phyloP scores from a whole-genome alignment of 2,329 filamentous ascomycete genomes.

The Monosporascus cannonballus region DNA sequence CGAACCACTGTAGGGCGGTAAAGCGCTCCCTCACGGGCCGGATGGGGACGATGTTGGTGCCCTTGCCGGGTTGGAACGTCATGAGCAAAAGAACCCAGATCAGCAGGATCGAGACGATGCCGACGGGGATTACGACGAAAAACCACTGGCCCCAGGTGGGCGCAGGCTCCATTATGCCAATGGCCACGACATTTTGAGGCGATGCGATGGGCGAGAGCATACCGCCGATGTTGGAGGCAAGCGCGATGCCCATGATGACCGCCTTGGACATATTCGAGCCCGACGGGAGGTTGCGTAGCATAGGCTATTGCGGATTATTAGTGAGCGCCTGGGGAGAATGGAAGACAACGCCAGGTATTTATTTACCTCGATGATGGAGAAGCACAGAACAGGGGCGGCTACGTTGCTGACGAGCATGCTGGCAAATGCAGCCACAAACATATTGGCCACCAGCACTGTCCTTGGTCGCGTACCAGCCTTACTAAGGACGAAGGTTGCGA shows the following conservation, averaged over 20 bases:
- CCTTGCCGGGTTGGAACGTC: slow-evolving; percentile 78
- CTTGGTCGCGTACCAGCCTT: slow-evolving; percentile 89
- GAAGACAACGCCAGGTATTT: neutral
- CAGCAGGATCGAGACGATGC: slow-evolving; percentile 76
- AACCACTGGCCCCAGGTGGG: slow-evolving; percentile 97
- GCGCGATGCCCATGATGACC: slow-evolving; percentile 87
- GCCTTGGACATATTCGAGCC: slow-evolving; percentile 94
- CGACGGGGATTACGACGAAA: slow-evolving; percentile 89
- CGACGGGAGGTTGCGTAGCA: slow-evolving; percentile 84
- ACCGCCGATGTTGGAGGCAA: slow-evolving; percentile 92
- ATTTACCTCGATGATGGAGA: slow-evolving; percentile 86
- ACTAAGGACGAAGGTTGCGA: slow-evolving; percentile 92
- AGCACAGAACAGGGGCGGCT: slow-evolving; percentile 92
- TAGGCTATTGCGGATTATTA: slow-evolving; percentile 52
- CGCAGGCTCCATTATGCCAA: slow-evolving; percentile 89
- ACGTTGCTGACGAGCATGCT: slow-evolving; percentile 99
- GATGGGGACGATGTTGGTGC: slow-evolving; percentile 87
- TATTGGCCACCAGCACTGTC: slow-evolving; percentile 90
- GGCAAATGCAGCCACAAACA: slow-evolving; percentile 96
- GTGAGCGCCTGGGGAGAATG: neutral
- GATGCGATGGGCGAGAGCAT: slow-evolving; percentile 96
- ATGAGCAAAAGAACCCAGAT: slow-evolving; percentile 86
- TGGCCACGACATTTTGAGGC: slow-evolving; percentile 92
- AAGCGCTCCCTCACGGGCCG: slow-evolving; percentile 85
- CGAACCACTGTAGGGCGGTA: slow-evolving; percentile 87